phyloP scores from a whole-genome alignment of 1,139 yeast species.

The Magnusiomyces fungicola region DNA sequence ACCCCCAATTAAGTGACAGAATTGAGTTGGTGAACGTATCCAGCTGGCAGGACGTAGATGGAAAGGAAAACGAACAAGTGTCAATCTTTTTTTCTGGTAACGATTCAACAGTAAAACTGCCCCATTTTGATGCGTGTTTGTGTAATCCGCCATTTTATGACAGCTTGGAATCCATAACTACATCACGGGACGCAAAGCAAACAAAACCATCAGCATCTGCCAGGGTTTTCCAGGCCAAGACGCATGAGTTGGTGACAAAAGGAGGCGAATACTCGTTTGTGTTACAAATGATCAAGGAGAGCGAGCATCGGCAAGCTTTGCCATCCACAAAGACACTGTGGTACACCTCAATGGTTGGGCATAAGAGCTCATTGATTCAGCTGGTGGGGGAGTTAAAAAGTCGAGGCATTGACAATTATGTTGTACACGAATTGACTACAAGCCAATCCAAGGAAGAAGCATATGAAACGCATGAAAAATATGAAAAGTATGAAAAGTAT shows the following conservation, averaged over 20 bases:
- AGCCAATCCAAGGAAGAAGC: too few relatives aligned
- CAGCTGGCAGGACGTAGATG: too few relatives aligned
- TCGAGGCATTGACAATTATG: neutral
- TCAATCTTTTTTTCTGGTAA: too few relatives aligned
- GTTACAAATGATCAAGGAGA: neutral
- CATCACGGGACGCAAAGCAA: neutral
- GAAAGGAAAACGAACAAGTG: too few relatives aligned
- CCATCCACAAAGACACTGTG: neutral
- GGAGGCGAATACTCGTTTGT: slow-evolving; percentile 5
- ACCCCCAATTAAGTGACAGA: neutral
- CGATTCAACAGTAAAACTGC: too few relatives aligned
- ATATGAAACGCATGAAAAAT: too few relatives aligned
- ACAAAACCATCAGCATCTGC: neutral
- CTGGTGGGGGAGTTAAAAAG: neutral
- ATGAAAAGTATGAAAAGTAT: too few relatives aligned
- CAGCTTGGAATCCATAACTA: neutral
- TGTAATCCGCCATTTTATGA: slow-evolving; percentile 5
- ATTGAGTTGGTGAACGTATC: too few relatives aligned
- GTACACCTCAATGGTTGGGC: slow-evolving; percentile 3
- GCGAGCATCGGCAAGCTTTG: neutral
- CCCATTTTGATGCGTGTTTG: slow-evolving; percentile 2
- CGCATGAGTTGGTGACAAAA: neutral
- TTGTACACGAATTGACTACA: neutral
- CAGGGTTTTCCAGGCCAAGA: neutral
- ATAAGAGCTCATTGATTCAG: neutral